Base-by-base conservation (phyloP, 495 filamentous ascomycete genomes). In the Podospora bellae-mahoneyi region DNA sequence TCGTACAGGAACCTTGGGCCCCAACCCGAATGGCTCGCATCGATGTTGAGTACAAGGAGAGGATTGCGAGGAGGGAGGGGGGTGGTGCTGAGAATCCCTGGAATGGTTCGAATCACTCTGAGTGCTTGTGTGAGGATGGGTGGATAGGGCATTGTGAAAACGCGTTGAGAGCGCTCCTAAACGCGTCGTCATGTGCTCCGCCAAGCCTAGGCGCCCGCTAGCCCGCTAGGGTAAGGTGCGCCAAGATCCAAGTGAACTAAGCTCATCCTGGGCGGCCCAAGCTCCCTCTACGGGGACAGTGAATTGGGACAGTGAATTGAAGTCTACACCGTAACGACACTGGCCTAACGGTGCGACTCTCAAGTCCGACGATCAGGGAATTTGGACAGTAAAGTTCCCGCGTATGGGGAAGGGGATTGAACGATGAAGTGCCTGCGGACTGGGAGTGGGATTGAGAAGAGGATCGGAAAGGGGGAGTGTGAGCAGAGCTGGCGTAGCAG, bases 1-100 rank as follows among this genome's bases (percentile, higher is more conserved):
- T 64, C 76, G 74, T 68, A 60, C 73, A 67, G 75, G 73, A 79
- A 71, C 76, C 30, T 68, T 19, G n/a, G 79, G 77, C 73, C 76
- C 76, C 66, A 64, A 60, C 56, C 69, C 69, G 66, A 66, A 73
- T 71, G 72, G 69, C 74, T 71, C 58, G 72, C 78, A 73, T 72
- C 71, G 67, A 18, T 30, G 64, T 48, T 63, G 44, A 20, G 48
- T 55, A 32, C 59, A 30, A 59, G 59, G 4, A n/a, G 70, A 69
- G 34, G 5, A 10, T 48, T 48, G 1, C 13, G 39, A 48, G 39
- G 39, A 13, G 13, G 4, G 30, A 7, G 30, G 30, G 30, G 30
- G 30, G 30, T 4, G 30, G 4, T 44, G 59, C 60, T 53, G 15
- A 60, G 26, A 23, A 57, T 27, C 32, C 62, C 15, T 60, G 60